A percentile compares a stretch with the other conserved stretches of the same genome.
Evolutionary conservation across 2,329 filamentous ascomycete genomes (phyloP).

Genomic region (Exophiala alcalophila): DNA sequence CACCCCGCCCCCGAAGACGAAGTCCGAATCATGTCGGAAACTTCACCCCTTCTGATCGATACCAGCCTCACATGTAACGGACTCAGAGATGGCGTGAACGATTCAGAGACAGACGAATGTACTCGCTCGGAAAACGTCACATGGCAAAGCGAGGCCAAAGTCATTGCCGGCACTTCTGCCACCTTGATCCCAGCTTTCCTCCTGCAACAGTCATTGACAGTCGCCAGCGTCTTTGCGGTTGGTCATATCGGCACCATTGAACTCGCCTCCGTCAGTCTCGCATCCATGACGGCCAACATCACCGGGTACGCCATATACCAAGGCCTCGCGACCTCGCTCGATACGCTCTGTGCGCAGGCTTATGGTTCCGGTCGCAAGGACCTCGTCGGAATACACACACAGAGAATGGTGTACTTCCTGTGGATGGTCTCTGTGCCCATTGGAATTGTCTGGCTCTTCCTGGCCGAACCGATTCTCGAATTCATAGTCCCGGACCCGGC

Average conservation of each 20-base stretch:
- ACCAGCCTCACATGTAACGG: slow-evolving; percentile 44
- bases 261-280: slow-evolving; percentile 57
- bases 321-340: slow-evolving; percentile 74
- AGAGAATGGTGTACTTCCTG: slow-evolving; percentile 69
- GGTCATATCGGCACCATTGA: slow-evolving; percentile 64
- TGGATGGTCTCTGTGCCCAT: slow-evolving; percentile 64
- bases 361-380: slow-evolving; percentile 78
- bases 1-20: slow-evolving; percentile 16
- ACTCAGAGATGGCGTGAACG: slow-evolving; percentile 52
- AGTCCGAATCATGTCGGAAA: slow-evolving; percentile 40
- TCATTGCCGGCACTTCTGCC: slow-evolving; percentile 14
- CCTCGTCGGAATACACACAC: slow-evolving; percentile 70
- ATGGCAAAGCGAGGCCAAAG: slow-evolving; percentile 19
- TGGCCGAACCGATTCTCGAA: slow-evolving; percentile 57
- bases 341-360: slow-evolving; percentile 80
- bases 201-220: slow-evolving; percentile 52
- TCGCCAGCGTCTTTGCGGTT: slow-evolving; percentile 66
- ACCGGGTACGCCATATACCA: slow-evolving; percentile 66
- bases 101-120: too few relatives aligned
- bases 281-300: slow-evolving; percentile 68
- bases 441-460: slow-evolving; percentile 59
- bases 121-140: too few relatives aligned
- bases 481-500: slow-evolving; percentile 61
- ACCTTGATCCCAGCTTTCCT: slow-evolving; percentile 21
- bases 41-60: slow-evolving; percentile 48